Evolutionary conservation across 192 early-diverging fungal species (phyloP), one percentile per base, ranked within the genome.

Genomic region (Backusella mclennaniae): DNA sequence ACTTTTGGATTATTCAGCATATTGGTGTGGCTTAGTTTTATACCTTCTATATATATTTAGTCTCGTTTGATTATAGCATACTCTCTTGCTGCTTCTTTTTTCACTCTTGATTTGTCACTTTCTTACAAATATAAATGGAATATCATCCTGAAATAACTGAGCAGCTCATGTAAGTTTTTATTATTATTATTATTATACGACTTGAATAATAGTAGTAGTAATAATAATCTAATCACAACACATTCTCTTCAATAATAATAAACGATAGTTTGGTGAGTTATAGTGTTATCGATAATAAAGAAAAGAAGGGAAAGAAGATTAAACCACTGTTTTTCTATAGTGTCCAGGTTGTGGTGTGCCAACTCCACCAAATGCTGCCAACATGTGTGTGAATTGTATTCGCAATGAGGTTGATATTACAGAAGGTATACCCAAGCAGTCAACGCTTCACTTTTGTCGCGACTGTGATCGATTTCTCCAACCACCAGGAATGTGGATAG

Each of bases 381-480:
- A 97, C 87, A 96, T 98, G 96, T 99, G 98, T 84, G 91, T 97
- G 73, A 95, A 96, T 88, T 99, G 98, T 85, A 97, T 99, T 83
- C 94, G 96, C 39, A 93, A 92, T 72, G 93, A 96, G 71, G 96
- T 98, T 52, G 98, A 99, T 80, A 98, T 99, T 79, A 98, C 97
- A 11, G 98, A 99, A 85, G 97, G 96, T 21, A 99, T 97, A 69
- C 98, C 98, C 35, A 99, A 98, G 84, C 95, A 98, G 71, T 93
- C 92, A 41, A 98, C 94, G n/a, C 80, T 99, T 38, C 95, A 98
- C 82, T 99, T 95, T 87, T 99, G 98, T 88, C 91, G 92, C 35
- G 95, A 95, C 81, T 99, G 98, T 76, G 96, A 98, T 85, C 92
- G 98, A 44, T 99, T 97, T 77, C 86, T 98, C 44, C 96, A 98